phyloP scores from a whole-genome alignment of 345 rosid species.

The Raphanus sativus region DNA sequence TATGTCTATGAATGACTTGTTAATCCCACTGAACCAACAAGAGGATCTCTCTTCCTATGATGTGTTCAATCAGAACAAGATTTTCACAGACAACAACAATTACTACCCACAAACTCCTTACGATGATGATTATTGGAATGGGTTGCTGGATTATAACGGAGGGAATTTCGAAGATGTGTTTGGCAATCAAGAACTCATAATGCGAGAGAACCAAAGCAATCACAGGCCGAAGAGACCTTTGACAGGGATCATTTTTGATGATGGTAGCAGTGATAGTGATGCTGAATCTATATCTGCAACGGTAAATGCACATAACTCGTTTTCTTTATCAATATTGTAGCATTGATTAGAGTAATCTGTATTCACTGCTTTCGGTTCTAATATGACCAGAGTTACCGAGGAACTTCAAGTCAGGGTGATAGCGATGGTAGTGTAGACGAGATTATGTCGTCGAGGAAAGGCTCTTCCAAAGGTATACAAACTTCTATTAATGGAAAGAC shows the following conservation, averaged over 20 bases:
- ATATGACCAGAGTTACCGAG: constrained; percentile 31
- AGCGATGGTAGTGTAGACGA: not conserved
- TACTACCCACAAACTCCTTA: not conserved
- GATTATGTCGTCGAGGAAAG: not conserved
- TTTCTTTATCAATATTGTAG: not conserved
- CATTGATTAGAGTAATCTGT: not conserved
- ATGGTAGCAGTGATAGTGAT: constrained; percentile 21
- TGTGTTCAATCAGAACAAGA: not conserved
- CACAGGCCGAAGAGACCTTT: constrained; percentile 24
- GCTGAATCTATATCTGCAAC: constrained; percentile 21
- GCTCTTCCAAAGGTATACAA: not conserved
- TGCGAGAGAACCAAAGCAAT: constrained; percentile 6
- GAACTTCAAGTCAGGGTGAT: constrained; percentile 16
- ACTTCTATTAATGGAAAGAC: not conserved
- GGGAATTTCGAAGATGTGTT: not conserved
- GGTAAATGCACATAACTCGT: not conserved
- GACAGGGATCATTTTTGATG: constrained; percentile 16
- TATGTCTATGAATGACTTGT: constrained; percentile 7
- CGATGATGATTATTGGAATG: constrained; percentile 2
- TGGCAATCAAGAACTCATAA: not conserved
- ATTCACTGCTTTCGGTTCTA: not conserved
- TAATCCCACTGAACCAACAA: not conserved
- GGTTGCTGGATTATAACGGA: not conserved
- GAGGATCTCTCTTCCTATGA: not conserved
- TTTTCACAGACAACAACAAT: not conserved